Base-by-base conservation (phyloP, 306 rosid genomes). In the Cotoneaster glaucophyllus region DNA sequence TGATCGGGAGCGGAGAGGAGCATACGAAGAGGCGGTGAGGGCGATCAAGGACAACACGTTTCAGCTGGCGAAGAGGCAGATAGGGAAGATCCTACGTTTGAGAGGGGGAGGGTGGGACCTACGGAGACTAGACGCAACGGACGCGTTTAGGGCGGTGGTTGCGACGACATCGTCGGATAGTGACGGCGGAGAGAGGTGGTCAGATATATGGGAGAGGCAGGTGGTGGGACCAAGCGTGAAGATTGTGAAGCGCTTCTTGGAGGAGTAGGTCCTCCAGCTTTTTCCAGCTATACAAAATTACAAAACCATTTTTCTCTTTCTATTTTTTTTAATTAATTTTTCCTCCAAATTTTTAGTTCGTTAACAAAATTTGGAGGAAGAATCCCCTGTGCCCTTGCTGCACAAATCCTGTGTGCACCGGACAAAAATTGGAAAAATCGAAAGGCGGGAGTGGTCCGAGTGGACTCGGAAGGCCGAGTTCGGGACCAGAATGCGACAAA, bases 221-320 rank as follows among this genome's bases (percentile, higher is more conserved):
- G 96, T 90, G 66, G 76, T 88, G 83, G 92, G 83, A 85, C 92
- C 97, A 79, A 90, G 99, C 97, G 89, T 84, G 88, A 85, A 92
- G 89, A 90, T 95, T 92, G 97, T 95, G 97, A 89, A 84, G 78
- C 81, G 77, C 26, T 95, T 95, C 91, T 87, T 90, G 90, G 84
- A 82, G 84, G 97, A 92, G 88, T 89, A 95, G 97, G 92, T 89
- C 79, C 59, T 62, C 84, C 87, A 73, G 82, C 82, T 37, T 54
- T 81, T 83, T 89, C 79, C 97, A 89, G 93, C 95, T 86, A 85
- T 74, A 28, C 69, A 18, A 37, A 37, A 37, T 7, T 37, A 37
- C 41, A 37, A 37, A 24, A 0, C 2, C 11, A 25, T 1, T 43
- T 56, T 70, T 48, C 2, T 67, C 31, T 62, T 2, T 25, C n/a